These are phyloP conservation scores for Syncephalastrum racemosum DNA, from an alignment of 371 early-diverging fungal genomes.

Conservation along the genomic window DNA sequence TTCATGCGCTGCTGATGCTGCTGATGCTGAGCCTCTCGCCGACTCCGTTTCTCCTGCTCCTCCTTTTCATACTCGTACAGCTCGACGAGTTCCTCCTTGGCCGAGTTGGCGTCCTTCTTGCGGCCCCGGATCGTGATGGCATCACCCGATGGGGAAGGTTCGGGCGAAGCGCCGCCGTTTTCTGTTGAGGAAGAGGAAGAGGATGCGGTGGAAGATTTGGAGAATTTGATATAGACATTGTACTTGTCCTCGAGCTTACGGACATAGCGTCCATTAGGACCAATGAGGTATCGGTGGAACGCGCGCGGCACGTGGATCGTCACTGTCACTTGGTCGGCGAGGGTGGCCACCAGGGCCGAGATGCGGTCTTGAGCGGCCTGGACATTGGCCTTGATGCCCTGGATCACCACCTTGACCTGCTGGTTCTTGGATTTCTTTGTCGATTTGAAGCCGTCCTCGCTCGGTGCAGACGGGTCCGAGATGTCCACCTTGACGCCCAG, in stretches of 20 bases:
- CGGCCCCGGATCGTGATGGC: constrained; percentile 75
- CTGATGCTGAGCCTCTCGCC: constrained; percentile 41
- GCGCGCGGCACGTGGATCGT: constrained; percentile 63
- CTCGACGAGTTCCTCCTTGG: constrained; percentile 76
- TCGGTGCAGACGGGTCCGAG: constrained; percentile 47
- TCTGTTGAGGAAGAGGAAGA: constrained; percentile 24
- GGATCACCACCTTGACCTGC: constrained; percentile 69
- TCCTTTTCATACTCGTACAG: constrained; percentile 77
- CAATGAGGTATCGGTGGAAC: constrained; percentile 77
- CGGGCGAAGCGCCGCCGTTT: constrained; percentile 47
- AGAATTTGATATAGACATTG: constrained; percentile 75
- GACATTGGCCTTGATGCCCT: constrained; percentile 80
- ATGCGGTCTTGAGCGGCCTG: constrained; percentile 76
- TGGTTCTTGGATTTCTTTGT: constrained; percentile 50
- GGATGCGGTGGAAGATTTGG: constrained; percentile 36
- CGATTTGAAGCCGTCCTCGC: constrained; percentile 28
- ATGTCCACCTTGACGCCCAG: constrained; percentile 82
- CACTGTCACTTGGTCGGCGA: constrained; percentile 72
- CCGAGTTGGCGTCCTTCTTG: constrained; percentile 70
- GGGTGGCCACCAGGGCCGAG: constrained; percentile 60
- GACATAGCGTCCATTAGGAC: constrained; percentile 75
- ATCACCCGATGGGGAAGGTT: constrained; percentile 41
- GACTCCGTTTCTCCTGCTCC: constrained; percentile 48
- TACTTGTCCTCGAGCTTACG: constrained; percentile 83
- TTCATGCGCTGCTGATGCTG: constrained; percentile 16